These are phyloP conservation scores for Hemisphaericaspora nanyangensis DNA, from an alignment of 805 yeast species.

Conservation along the genomic window DNA sequence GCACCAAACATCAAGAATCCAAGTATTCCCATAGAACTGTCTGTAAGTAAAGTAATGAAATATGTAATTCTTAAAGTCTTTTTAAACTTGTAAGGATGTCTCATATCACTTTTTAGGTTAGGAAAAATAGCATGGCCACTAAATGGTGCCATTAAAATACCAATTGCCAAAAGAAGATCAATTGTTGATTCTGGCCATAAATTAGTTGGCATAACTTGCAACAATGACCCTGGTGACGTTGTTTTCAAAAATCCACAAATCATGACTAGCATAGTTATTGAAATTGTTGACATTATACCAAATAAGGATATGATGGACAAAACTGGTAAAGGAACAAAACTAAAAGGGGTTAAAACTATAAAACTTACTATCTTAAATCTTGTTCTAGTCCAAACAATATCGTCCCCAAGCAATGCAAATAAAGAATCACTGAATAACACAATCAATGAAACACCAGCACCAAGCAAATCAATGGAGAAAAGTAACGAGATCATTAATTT, in stretches of 20 bases:
- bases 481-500: constrained; percentile 68
- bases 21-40: constrained; percentile 57
- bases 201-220: constrained; percentile 60
- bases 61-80: constrained; percentile 56
- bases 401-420: constrained; percentile 52
- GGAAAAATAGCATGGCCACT: constrained; percentile 87
- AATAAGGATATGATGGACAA: constrained; percentile 53
- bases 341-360: constrained; percentile 72
- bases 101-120: constrained; percentile 69
- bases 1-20: constrained; percentile 63
- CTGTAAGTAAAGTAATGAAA: constrained; percentile 55
- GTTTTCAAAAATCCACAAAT: constrained; percentile 60
- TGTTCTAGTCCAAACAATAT: constrained; percentile 33
- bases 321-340: constrained; percentile 71
- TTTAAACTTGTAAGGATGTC: constrained; percentile 58
- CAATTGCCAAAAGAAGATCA: constrained; percentile 56
- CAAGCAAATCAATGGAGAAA: constrained; percentile 74
- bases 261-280: constrained; percentile 44
- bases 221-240: constrained; percentile 70
- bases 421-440: constrained; percentile 85
- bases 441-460: constrained; percentile 76
- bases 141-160: constrained; percentile 72
- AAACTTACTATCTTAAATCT: constrained; percentile 67
- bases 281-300: constrained; percentile 55
- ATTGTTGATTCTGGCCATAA: constrained; percentile 55